These are phyloP conservation scores for Coffea canephora DNA, from an alignment of 257 asterid species.

Conservation along the genomic window DNA sequence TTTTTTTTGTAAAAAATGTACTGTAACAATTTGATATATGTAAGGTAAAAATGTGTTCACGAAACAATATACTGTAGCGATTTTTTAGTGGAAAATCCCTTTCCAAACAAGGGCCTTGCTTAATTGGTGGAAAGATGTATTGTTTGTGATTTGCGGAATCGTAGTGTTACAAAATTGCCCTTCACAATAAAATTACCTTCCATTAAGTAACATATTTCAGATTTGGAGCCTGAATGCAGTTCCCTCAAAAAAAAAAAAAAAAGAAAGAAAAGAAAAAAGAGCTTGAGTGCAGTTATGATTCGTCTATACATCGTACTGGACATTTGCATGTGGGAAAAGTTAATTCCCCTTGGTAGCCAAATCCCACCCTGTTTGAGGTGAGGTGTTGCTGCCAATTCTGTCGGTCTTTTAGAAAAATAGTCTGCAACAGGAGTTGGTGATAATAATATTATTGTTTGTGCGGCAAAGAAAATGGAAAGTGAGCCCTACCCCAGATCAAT, in stretches of 20 bases:
- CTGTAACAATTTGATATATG: no score
- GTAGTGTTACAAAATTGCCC: background rate
- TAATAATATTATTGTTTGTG: background rate
- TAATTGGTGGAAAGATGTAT: no score
- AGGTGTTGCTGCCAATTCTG: constrained; percentile 15
- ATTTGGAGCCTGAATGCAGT: background rate
- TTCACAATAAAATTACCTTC: background rate
- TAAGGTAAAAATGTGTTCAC: no score
- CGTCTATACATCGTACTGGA: background rate
- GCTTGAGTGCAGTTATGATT: background rate
- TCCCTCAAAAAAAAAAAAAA: no score
- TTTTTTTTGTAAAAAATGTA: no score
- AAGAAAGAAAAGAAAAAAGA: no score
- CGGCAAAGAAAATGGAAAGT: background rate
- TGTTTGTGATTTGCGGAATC: background rate
- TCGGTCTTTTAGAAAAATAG: constrained; percentile 18
- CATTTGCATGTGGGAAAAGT: constrained; percentile 23
- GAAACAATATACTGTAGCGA: no score
- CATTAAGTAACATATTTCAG: background rate
- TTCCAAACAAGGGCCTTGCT: no score
- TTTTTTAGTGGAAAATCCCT: no score
- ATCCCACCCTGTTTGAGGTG: background rate
- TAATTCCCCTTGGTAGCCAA: background rate
- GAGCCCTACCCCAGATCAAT: background rate
- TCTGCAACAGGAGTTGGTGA: background rate